A percentile compares a stretch with the other conserved stretches of the same genome.
Evolutionary conservation across 257 asterid genomes (phyloP).

Genomic region (Knoxia roxburghii): DNA sequence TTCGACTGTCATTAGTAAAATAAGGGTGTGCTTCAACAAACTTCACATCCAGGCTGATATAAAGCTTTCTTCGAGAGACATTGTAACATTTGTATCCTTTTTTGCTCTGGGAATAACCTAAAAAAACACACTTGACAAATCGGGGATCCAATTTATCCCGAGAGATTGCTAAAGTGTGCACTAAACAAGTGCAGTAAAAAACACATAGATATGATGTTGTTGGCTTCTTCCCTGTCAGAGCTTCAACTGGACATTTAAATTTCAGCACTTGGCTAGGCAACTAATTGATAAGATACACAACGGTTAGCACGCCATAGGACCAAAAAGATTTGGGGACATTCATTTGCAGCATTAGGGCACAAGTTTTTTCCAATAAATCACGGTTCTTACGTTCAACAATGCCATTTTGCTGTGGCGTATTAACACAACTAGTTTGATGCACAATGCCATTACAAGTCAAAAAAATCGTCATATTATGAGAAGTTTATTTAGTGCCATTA

Average conservation of each 20-base stretch:
- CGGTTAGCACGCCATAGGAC: not conserved
- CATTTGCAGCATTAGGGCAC: not conserved
- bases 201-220: not conserved
- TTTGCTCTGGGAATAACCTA: too few species aligned
- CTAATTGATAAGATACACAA: not conserved
- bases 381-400: not conserved
- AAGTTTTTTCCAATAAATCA: conserved; percentile 1
- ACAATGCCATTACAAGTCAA: not conserved
- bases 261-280: not conserved
- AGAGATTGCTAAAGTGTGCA: not conserved
- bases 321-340: too few species aligned
- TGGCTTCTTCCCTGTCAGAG: not conserved
- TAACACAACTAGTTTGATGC: not conserved
- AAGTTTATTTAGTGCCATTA: not conserved
- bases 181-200: not conserved
- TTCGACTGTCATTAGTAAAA: too few species aligned
- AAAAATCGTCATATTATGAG: not conserved
- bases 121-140: not conserved
- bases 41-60: too few species aligned
- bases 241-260: not conserved
- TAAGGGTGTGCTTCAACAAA: too few species aligned
- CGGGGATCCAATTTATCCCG: not conserved
- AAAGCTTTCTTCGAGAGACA: too few species aligned
- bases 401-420: not conserved
- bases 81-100: too few species aligned